Base-by-base conservation (phyloP, 345 rosid genomes). In the Salix suchowensis region DNA sequence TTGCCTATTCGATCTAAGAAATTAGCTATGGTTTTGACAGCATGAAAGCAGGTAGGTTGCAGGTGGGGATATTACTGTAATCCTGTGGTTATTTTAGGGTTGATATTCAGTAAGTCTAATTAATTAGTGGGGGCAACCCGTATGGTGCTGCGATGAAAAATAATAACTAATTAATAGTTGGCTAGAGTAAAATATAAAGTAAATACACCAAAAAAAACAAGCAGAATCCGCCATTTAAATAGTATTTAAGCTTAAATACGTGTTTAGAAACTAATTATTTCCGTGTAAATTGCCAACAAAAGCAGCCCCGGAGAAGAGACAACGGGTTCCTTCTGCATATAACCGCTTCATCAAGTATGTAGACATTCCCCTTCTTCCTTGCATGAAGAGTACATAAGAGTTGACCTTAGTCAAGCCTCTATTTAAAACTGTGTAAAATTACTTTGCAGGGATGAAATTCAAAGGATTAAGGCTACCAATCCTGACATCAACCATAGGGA, bases 261-360 rank as follows among this genome's bases (percentile, higher is more conserved):
- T 34, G 37, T 34, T 68, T 13, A n/a, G 5, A 34, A 52, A 37
- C 40, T 58, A 72, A 58, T 72, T 71, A 54, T 72, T n/a, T 40
- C 26, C 65, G 6, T 8, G 3, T n/a, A 5, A 48, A 14, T 40
- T 5, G 89, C 83, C 28, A 23, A 73, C 67, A 66, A 36, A 77
- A 81, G 85, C 92, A 93, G 97, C 98, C 2, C 98, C 97, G 1
- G 98, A 95, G 92, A 95, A 95, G 88, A 87, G 97, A 77, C 98
- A 93, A 52, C 97, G 98, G 11, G 96, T 93, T 85, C 98, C 98
- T 61, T 95, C 98, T 24, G 98, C 98, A 37, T 95, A 95, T 83
- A 95, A 95, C 85, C 90, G 92, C 84, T 95, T 95, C 81, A 95
- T 95, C 73, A 95, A 95, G 98, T 95, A 88, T 84, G 92, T 82